Evolutionary conservation across 2,329 filamentous ascomycete species (phyloP), one percentile per base, ranked within the genome.

Genomic region (Cladosporium cucumerinum): DNA sequence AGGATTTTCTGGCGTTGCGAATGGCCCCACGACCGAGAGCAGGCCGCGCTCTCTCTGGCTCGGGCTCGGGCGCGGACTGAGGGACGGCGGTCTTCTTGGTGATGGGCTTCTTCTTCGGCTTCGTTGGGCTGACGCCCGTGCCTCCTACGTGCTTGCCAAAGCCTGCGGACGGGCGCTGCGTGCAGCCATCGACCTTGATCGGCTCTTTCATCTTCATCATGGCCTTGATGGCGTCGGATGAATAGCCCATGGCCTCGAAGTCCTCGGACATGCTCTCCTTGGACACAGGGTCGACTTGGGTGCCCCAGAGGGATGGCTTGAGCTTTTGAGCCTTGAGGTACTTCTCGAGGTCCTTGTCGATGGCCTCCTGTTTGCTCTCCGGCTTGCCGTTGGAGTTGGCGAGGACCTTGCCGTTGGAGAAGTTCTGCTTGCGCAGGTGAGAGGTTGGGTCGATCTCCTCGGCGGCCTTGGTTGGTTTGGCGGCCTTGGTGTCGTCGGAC

Each of bases 361-460:
- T n/a, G 32, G 5, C 16, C 6, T 36, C 55, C 12, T 30, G 55
- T 21, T 23, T 8, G 3, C 21, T 30, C 16, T 48, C 16, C 39
- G 51, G 26, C 26, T 23, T 21, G 25, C 36, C 36, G 34, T 51
- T 25, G 65, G 52, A 30, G 43, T 57, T 32, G 55, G 54, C 30
- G 52, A 58, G 16, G 61, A 62, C 23, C 54, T 64, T 54, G 61
- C 66, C 52, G 65, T 55, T 43, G 64, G 68, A 46, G 67, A 68
- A 43, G 66, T 32, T 7, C 14, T 54, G 7, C 16, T 10, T 30
- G 51, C 64, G 39, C 62, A 68, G 57, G 65, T 68, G 46, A 62
- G 67, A 39, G 66, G 59, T 23, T 59, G 12, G 39, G 39, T 23
- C n/a, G 39, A 21, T 46, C 39, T 46, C 39, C n/a, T 46, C 7